Conservation (phyloP, 352 stramenopile genomes). For the Globisporangium cylindrosporum region DNA sequence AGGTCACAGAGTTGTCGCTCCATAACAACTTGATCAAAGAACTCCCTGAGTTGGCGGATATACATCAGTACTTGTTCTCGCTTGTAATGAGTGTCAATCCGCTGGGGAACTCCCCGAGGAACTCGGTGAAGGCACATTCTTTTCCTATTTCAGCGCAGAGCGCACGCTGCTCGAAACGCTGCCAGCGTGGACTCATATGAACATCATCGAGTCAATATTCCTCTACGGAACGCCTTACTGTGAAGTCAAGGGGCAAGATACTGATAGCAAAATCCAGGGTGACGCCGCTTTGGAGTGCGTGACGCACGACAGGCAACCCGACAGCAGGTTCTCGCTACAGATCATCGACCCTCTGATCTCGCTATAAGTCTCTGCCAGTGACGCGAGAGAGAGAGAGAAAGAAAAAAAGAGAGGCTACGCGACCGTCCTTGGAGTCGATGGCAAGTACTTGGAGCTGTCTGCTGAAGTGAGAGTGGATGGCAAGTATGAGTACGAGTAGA, state of each 20-base stretch:
- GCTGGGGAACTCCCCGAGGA: neutral
- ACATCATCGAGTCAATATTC: neutral
- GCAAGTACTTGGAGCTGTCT: too few species aligned
- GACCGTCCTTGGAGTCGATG: too few species aligned
- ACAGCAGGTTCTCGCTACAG: neutral
- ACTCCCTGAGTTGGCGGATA: slow-evolving; percentile 4
- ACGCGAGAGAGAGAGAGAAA: too few species aligned
- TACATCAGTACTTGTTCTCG: slow-evolving; percentile 23
- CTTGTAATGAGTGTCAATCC: slow-evolving; percentile 7
- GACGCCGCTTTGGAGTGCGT: neutral
- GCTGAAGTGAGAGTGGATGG: too few species aligned
- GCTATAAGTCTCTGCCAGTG: neutral
- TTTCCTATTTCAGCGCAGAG: slow-evolving; percentile 4
- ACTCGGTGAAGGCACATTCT: neutral
- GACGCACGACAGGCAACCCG: neutral
- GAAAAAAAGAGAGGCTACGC: too few species aligned
- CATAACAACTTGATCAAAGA: slow-evolving; percentile 4
- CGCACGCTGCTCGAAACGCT: neutral
- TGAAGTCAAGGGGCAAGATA: neutral
- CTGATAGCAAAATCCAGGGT: neutral
- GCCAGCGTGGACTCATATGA: neutral
- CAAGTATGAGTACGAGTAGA: too few species aligned
- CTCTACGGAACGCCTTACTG: slow-evolving; percentile 1
- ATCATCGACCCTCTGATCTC: neutral
- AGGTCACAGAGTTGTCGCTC: neutral